Conservation (phyloP, 345 rosid genomes). For the Hypericum androsaemum region DNA sequence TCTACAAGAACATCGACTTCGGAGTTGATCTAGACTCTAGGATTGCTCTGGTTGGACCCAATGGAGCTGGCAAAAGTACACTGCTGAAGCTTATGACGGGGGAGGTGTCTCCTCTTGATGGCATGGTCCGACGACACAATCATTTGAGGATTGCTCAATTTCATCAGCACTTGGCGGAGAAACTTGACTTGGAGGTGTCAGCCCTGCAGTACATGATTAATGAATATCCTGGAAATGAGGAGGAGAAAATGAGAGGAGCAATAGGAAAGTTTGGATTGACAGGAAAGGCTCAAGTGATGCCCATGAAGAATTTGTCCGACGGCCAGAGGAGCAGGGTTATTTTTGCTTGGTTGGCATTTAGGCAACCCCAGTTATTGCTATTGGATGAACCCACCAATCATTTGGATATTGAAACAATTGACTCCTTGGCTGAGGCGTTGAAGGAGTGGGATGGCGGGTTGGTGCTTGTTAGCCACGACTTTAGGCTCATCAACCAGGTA, state of each 20-base stretch:
- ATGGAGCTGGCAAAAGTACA: slow-evolving; percentile 98
- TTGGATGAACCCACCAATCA: slow-evolving; percentile 97
- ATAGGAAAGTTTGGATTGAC: slow-evolving; percentile 83
- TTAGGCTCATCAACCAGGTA: slow-evolving; percentile 84
- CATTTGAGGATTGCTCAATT: slow-evolving; percentile 89
- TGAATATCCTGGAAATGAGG: slow-evolving; percentile 91
- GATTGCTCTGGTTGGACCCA: slow-evolving; percentile 90
- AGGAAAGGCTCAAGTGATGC: slow-evolving; percentile 96
- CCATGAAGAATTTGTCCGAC: slow-evolving; percentile 93
- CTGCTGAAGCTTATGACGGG: slow-evolving; percentile 97
- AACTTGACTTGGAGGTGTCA: slow-evolving; percentile 72
- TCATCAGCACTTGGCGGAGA: slow-evolving; percentile 94
- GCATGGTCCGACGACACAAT: slow-evolving; percentile 96
- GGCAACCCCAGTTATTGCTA: slow-evolving; percentile 89
- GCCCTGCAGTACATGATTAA: slow-evolving; percentile 79
- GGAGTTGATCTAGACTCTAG: slow-evolving; percentile 97
- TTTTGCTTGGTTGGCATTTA: slow-evolving; percentile 88
- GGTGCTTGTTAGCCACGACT: slow-evolving; percentile 84
- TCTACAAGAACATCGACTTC: slow-evolving; percentile 82
- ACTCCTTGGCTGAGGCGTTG: slow-evolving; percentile 79
- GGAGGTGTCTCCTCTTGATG: slow-evolving; percentile 69
- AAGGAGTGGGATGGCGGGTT: slow-evolving; percentile 85
- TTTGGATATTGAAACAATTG: slow-evolving; percentile 94
- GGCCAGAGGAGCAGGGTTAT: slow-evolving; percentile 95
- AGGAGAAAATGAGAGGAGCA: slow-evolving; percentile 92